A percentile compares a stretch with the other conserved stretches of the same genome.
Conservation (phyloP, 768 basidiomycete species). For the Phanerochaete carnosa region DNA sequence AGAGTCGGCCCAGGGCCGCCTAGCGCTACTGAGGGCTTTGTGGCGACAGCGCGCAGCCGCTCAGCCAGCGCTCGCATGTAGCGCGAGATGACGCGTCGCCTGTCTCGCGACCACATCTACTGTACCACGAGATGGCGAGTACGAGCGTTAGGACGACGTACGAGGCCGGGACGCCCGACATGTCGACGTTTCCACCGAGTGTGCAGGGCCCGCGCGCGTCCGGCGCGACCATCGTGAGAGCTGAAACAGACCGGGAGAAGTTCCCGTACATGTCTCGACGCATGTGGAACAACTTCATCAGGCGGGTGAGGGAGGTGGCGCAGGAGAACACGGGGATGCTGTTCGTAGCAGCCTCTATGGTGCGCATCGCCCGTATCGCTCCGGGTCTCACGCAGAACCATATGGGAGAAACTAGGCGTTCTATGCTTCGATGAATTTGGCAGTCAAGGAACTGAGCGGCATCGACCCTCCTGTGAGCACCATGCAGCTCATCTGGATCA, state of each 20-base stretch:
- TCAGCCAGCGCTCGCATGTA: too few species aligned
- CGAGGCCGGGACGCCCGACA: background rate
- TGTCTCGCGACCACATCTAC: background rate
- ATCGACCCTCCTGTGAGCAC: slow-evolving; percentile 57
- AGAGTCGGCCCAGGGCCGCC: too few species aligned
- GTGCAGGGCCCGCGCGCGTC: background rate
- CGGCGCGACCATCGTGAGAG: background rate
- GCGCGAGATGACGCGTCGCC: too few species aligned
- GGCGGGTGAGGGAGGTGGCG: background rate
- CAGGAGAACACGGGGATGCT: background rate
- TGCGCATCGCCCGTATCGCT: too few species aligned
- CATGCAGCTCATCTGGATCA: slow-evolving; percentile 52
- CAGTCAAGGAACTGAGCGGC: slow-evolving; percentile 59
- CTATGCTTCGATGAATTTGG: slow-evolving; percentile 56
- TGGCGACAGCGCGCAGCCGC: too few species aligned
- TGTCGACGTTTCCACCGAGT: background rate
- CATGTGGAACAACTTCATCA: background rate
- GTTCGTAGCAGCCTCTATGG: background rate
- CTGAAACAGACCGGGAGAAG: background rate
- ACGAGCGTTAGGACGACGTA: background rate
- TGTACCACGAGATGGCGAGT: background rate
- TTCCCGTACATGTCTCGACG: background rate
- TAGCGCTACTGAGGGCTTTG: too few species aligned
- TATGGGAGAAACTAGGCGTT: slow-evolving; percentile 33
- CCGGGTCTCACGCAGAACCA: background rate